Evolutionary conservation across 1,284 basidiomycete species (phyloP).

Genomic region (Sporisorium scitamineum): DNA sequence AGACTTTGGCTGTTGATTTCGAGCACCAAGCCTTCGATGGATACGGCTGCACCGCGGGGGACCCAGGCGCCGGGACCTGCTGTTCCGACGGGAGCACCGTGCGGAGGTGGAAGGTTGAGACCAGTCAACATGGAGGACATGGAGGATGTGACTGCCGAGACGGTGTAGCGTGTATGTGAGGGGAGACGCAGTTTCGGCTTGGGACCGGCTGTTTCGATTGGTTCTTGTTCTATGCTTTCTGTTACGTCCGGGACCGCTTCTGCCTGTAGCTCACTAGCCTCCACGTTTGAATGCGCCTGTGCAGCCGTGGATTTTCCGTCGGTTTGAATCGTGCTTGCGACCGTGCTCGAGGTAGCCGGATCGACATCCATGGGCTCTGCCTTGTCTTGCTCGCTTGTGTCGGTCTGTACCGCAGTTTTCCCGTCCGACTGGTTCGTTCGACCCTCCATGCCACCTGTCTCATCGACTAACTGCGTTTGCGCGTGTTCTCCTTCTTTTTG

Average conservation of each 20-base stretch:
- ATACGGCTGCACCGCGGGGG: conserved; percentile 53
- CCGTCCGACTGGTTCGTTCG: background rate
- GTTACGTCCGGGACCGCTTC: background rate
- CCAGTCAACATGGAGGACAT: conserved; percentile 44
- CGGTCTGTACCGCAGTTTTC: background rate
- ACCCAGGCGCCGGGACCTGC: conserved; percentile 62
- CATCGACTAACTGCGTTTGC: background rate
- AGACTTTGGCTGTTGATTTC: conserved; percentile 45
- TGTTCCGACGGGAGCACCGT: conserved; percentile 56
- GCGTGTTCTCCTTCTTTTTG: background rate
- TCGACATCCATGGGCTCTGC: conserved; percentile 40
- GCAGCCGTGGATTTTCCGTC: background rate
- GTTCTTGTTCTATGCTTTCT: conserved; percentile 7
- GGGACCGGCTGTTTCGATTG: conserved; percentile 14
- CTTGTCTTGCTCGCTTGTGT: background rate
- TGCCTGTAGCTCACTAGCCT: background rate
- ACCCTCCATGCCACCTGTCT: background rate
- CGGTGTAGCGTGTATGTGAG: conserved; percentile 47
- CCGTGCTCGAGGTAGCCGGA: conserved; percentile 4
- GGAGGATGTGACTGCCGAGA: conserved; percentile 42
- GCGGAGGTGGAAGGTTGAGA: conserved; percentile 55
- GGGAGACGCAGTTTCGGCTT: conserved; percentile 36
- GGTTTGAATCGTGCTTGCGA: background rate
- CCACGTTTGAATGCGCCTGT: background rate
- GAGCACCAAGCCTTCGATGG: conserved; percentile 56